phyloP scores from a whole-genome alignment of 2,329 filamentous ascomycete genomes.

The Clarireedia hainanense region DNA sequence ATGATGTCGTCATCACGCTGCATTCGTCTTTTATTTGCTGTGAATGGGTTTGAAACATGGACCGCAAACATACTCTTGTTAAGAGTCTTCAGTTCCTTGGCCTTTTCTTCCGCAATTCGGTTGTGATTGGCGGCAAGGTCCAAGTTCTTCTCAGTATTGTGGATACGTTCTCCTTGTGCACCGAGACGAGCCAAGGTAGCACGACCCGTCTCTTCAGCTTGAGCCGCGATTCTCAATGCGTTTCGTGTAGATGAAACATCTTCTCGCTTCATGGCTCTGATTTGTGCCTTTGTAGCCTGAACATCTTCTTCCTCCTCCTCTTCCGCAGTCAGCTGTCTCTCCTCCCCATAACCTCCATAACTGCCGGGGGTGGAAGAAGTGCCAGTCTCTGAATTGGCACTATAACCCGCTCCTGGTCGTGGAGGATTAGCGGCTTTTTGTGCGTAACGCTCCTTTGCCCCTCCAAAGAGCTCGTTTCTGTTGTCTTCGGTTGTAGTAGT shows the following conservation, averaged over 20 bases:
- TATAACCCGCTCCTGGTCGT: conserved; percentile 23
- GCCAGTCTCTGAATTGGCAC: conserved; percentile 17
- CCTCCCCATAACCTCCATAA: conserved; percentile 53
- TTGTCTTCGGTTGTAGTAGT: conserved; percentile 40
- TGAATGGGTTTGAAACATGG: conserved; percentile 72
- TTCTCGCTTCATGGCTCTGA: conserved; percentile 67
- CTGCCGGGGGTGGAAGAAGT: conserved; percentile 13
- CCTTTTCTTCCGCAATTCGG: conserved; percentile 68
- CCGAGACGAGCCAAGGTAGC: conserved; percentile 67
- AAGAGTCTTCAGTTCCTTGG: conserved; percentile 73
- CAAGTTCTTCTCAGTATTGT: conserved; percentile 76
- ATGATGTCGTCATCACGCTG: conserved; percentile 62
- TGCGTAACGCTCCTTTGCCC: conserved; percentile 29
- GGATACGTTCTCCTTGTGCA: conserved; percentile 70
- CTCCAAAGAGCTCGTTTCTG: conserved; percentile 54
- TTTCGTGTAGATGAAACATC: conserved; percentile 67
- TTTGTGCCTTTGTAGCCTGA: conserved; percentile 64
- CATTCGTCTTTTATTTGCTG: conserved; percentile 54
- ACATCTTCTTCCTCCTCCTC: conserved; percentile 66
- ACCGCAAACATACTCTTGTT: conserved; percentile 90
- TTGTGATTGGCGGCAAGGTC: conserved; percentile 73
- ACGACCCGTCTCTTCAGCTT: conserved; percentile 63
- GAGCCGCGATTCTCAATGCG: conserved; percentile 57
- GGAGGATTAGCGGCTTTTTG: conserved; percentile 22
- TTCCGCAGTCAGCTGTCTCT: conserved; percentile 74